Evolutionary conservation across 441 rosid species (phyloP), one percentile per base, ranked within the genome.

Genomic region (Sinapis alba): DNA sequence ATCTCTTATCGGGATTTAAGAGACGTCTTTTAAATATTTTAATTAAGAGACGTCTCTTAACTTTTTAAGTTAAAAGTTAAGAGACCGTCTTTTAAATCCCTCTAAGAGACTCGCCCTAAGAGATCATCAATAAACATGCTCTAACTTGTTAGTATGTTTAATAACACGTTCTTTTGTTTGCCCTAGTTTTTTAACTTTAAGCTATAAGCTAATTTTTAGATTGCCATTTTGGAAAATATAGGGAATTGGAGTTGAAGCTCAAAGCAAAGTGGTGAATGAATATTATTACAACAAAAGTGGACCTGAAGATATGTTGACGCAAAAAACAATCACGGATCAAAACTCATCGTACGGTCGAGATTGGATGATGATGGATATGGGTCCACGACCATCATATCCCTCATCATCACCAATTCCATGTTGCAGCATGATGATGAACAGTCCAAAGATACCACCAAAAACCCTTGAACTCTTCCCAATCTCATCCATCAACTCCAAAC

Each of bases 381-480:
- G 79, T 80, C 78, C 74, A 64, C 26, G 80, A 79, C 36, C 67
- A 79, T 75, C 76, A 79, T 79, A 66, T 72, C 58, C 63, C 67
- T 74, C 67, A 73, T 78, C 71, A 78, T 73, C 80, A 57, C 69
- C 69, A 51, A 16, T 78, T 4, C 73, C 82, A 50, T 64, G 79
- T 71, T 65, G 84, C 34, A 74, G 58, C 78, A 75, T 34, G 66
- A 70, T 65, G 74, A 28, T 68, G 74, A 78, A 11, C 61, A 78
- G 74, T 79, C 64, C 72, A 58, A 86, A 77, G 74, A 84, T 88
- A 59, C 89, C 94, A 13, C 86, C 84, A 12, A 85, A 86, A 84
- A 94, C 98, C 73, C 97, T 94, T 9, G 81, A 94, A 76, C 97
- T 94, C 79, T 94, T 94, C 79, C 98, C 98, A 15, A 73, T 91